Percentiles rank a stretch among this genome's conserved stretches.
phyloP scores from a whole-genome alignment of 192 early-diverging fungal species.

The Backusella sp. region DNA sequence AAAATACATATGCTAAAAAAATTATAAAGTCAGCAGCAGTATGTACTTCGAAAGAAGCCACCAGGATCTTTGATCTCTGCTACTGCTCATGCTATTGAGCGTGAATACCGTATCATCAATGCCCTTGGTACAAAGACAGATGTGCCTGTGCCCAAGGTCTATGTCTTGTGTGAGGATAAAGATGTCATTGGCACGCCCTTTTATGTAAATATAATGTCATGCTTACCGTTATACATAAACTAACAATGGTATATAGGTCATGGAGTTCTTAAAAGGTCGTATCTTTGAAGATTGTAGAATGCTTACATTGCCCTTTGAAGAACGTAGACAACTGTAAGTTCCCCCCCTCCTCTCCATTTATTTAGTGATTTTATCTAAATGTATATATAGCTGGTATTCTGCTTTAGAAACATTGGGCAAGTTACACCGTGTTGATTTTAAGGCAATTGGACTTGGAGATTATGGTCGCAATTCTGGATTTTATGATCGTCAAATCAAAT shows the following conservation, averaged over 20 bases:
- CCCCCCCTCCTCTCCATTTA: background rate
- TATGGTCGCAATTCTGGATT: constrained; percentile 72
- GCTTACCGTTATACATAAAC: background rate
- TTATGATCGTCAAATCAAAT: constrained; percentile 82
- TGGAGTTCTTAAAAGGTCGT: constrained; percentile 93
- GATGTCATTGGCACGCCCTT: constrained; percentile 88
- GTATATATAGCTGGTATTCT: constrained; percentile 56
- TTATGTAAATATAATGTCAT: constrained; percentile 53
- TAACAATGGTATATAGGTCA: constrained; percentile 47
- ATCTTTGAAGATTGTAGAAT: constrained; percentile 73
- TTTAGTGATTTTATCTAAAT: background rate
- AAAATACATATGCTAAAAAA: constrained; percentile 1
- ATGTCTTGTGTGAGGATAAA: constrained; percentile 84
- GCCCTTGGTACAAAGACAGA: constrained; percentile 71
- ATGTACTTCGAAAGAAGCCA: constrained; percentile 93
- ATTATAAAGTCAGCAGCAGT: constrained; percentile 51
- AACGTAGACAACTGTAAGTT: constrained; percentile 52
- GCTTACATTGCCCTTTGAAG: constrained; percentile 48
- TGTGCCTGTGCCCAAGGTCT: constrained; percentile 90
- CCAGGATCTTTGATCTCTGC: constrained; percentile 80
- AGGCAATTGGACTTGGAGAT: constrained; percentile 62
- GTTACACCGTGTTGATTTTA: constrained; percentile 74
- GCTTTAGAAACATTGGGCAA: constrained; percentile 75
- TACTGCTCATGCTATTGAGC: constrained; percentile 91
- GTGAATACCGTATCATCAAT: constrained; percentile 81